Conservation (phyloP, 2,329 filamentous ascomycete genomes). For the Aureobasidium zeae region DNA sequence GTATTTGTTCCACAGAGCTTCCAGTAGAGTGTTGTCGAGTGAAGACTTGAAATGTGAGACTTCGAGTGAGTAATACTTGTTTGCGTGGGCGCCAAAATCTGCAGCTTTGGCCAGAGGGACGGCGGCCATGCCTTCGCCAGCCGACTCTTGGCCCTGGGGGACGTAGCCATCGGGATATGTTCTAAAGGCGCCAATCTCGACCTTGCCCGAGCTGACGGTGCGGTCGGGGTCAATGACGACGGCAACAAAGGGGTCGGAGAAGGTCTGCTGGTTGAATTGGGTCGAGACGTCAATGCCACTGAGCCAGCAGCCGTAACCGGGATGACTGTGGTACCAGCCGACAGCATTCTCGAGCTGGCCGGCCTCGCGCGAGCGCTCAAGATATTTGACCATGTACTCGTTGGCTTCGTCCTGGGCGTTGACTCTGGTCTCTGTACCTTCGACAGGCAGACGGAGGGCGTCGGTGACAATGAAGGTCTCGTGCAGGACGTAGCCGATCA, state of each 20-base stretch:
- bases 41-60: constrained; percentile 92
- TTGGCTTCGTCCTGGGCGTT: constrained; percentile 94
- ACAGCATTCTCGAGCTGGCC: constrained; percentile 83
- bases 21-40: constrained; percentile 76
- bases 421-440: constrained; percentile 96
- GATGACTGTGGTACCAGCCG: constrained; percentile 97
- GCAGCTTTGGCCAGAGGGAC: constrained; percentile 91
- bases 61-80: constrained; percentile 81
- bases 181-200: constrained; percentile 94
- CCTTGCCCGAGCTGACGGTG: constrained; percentile 87
- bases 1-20: constrained; percentile 96
- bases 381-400: constrained; percentile 89
- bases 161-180: constrained; percentile 74
- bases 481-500: constrained; percentile 86
- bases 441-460: constrained; percentile 85
- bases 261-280: constrained; percentile 74
- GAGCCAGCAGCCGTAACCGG: constrained; percentile 96
- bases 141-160: constrained; percentile 33
- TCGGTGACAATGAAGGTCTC: constrained; percentile 89
- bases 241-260: constrained; percentile 83
- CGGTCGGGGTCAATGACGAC: constrained; percentile 95
- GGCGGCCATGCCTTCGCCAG: constrained; percentile 51
- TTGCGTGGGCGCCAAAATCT: constrained; percentile 89
- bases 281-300: constrained; percentile 92
- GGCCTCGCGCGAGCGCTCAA: constrained; percentile 64